Evolutionary conservation across 1,284 basidiomycete species (phyloP), one percentile per base, ranked within the genome.

Genomic region (Cystobasidium sp.): DNA sequence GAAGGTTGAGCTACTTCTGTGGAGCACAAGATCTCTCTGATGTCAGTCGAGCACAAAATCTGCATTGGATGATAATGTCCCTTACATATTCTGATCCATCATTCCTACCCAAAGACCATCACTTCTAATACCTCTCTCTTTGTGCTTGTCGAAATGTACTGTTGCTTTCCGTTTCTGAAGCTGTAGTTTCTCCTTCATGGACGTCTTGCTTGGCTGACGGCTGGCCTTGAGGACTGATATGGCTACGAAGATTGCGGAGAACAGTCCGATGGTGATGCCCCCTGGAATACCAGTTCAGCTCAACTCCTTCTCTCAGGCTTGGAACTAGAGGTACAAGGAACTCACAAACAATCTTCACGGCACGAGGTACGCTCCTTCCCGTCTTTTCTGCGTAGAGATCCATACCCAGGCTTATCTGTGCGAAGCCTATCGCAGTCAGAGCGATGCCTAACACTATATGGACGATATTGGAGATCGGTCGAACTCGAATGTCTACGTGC

Each of bases 281-380:
- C 70, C 70, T 73, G 46, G 20, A 31, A n/a, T n/a, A n/a, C n/a
- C n/a, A n/a, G n/a, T 46, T 51, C 65, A 63, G 69, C 58, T 37
- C 14, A 47, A 43, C 46, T 20, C 5, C 24, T 37, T 20, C 16
- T 5, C n/a, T 14, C n/a, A 68, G 39, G 41, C 31, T 31, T 31
- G 5, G 44, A 24, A 3, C n/a, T 2, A 14, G 18, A n/a, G 37
- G 18, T 51, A 2, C 53, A 53, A 31, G 18, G 12, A 6, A 61
- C 73, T 52, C 20, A 75, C 74, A 68, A 51, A 75, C 70, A 31
- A 70, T 24, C 31, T 69, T 75, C 14, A 69, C 68, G 3, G 74
- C 74, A 49, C 47, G 41, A 44, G 74, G 74, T n/a, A 53, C 51
- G 18, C 18, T 64, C 8, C 74, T 7, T 18, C 67, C 67, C 18